Conservation (phyloP, 2,329 filamentous ascomycete species). For the Penicillium corylophilum region DNA sequence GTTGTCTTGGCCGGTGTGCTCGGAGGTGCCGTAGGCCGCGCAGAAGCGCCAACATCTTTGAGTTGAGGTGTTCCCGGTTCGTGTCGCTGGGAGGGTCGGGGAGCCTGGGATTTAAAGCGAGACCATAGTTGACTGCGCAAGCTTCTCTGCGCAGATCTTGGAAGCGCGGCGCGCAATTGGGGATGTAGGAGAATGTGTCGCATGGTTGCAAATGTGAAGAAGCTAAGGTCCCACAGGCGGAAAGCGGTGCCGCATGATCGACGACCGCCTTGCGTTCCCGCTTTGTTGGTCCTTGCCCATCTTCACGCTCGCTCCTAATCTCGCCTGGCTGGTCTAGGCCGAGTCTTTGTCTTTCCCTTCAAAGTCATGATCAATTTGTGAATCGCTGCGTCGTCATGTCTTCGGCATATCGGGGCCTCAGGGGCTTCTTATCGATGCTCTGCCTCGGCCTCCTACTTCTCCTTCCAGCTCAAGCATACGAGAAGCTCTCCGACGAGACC, state of each 20-base stretch:
- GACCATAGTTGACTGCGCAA: slow-evolving; percentile 27
- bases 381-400: slow-evolving; percentile 22
- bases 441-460: slow-evolving; percentile 27
- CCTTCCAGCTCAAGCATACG: slow-evolving; percentile 49
- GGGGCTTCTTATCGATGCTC: slow-evolving; percentile 26
- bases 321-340: slow-evolving; percentile 8
- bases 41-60: slow-evolving; percentile 17
- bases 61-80: slow-evolving; percentile 17
- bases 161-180: slow-evolving; percentile 29
- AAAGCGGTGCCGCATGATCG: slow-evolving; percentile 7
- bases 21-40: slow-evolving; percentile 15
- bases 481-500: slow-evolving; percentile 69
- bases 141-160: slow-evolving; percentile 26
- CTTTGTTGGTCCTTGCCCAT: slow-evolving; percentile 5
- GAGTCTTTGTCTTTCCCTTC: background rate
- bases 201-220: slow-evolving; percentile 19
- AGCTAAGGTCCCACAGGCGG: slow-evolving; percentile 4
- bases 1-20: slow-evolving; percentile 24
- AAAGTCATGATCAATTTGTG: slow-evolving; percentile 15
- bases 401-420: slow-evolving; percentile 28
- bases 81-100: slow-evolving; percentile 24
- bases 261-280: slow-evolving; percentile 7
- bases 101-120: slow-evolving; percentile 31
- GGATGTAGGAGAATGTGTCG: slow-evolving; percentile 30
- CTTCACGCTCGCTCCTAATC: background rate